Base-by-base conservation (phyloP, 192 early-diverging fungal genomes). In the Spizellomyces punctatus region DNA sequence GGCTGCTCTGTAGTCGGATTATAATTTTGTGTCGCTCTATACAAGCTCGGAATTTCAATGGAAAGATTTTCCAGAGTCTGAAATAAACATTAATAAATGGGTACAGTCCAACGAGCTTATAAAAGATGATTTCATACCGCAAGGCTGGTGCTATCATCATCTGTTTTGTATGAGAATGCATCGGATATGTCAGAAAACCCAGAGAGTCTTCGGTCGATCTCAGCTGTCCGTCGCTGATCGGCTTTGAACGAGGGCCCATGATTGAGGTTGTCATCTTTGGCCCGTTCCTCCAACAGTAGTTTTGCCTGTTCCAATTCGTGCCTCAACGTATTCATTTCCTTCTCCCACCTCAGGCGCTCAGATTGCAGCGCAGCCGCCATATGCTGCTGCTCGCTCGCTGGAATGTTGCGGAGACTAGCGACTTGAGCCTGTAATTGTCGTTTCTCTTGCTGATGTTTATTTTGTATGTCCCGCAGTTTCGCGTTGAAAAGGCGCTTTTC, bases 121-220 rank as follows among this genome's bases (percentile, higher is more conserved):
- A 41, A 41, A 16, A 6, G 14, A 6, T 12, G 42, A 4, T 36
- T 16, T 14, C 43, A 48, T 65, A 65, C 63, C 16, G 17, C 16
- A 16, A 48, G 5, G 27, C 63, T 65, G 44, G 16, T n/a, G 6
- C 17, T 46, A 41, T 65, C 63, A 46, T 65, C 63, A n/a, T 46
- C 46, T 12, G 12, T 14, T 5, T 16, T 12, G 41, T 48, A 48
- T 8, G 14, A 12, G 46, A 65, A 65, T 3, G 59, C 59, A n/a
- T 65, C 63, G 14, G 63, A 47, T 6, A 65, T 65, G 48, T 65
- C 63, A 14, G 63, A 65, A 12, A 65, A 48, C 6, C 63, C 63
- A 19, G 63, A 65, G n/a, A 65, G 46, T 41, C 63, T 12, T 8
- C 63, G 22, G 45, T 47, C 60, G 5, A 22, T 7, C 54, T 19